phyloP scores from a whole-genome alignment of 331 rosid genomes.

The Prunus yedoensis region DNA sequence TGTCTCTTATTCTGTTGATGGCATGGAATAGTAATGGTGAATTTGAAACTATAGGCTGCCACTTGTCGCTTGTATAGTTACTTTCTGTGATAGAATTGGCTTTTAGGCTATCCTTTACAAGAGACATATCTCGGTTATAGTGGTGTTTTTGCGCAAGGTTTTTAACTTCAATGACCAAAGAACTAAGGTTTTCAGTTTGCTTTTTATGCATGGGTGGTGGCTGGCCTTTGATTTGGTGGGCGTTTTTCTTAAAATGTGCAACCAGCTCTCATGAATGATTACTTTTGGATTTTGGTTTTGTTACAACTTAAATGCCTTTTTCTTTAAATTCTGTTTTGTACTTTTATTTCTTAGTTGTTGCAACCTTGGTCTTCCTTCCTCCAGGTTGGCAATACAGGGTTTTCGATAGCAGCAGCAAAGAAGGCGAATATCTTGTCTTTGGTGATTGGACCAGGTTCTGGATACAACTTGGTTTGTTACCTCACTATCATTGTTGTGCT shows the following conservation, averaged over 20 bases:
- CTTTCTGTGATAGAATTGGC: neutral
- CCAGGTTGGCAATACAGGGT: constrained; percentile 73
- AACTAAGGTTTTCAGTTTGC: neutral
- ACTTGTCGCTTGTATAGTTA: neutral
- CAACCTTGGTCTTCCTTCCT: constrained; percentile 16
- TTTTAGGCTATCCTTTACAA: neutral
- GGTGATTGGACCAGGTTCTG: constrained; percentile 94
- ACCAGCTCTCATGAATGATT: neutral
- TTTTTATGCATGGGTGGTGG: neutral
- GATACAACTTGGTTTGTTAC: constrained; percentile 79
- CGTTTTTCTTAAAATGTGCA: neutral
- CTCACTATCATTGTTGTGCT: neutral
- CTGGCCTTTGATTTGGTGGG: neutral
- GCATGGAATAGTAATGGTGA: neutral
- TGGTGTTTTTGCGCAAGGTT: neutral
- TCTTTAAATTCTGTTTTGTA: neutral
- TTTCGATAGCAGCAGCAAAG: constrained; percentile 73
- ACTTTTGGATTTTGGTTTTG: neutral
- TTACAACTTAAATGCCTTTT: neutral
- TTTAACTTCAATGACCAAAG: neutral
- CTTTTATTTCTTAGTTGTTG: neutral
- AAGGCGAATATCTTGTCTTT: constrained; percentile 62
- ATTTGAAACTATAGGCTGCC: neutral
- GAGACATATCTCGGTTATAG: neutral
- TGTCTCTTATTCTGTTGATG: neutral